Evolutionary conservation across 1,284 basidiomycete species (phyloP), one percentile per base, ranked within the genome.

Genomic region (Tylopilus orsonianus): DNA sequence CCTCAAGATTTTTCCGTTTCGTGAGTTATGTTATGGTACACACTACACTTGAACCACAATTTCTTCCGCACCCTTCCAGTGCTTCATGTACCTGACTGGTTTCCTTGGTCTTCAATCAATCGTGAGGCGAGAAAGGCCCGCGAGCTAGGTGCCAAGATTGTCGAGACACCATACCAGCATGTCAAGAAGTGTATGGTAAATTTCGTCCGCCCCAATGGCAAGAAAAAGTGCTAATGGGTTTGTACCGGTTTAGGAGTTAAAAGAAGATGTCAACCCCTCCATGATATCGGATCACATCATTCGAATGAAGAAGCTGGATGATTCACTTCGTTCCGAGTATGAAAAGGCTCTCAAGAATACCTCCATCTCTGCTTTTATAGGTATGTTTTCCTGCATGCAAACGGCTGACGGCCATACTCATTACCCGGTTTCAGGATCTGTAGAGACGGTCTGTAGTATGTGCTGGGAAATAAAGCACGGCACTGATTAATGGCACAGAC

Each of bases 201-300:
- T 20, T 4, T 18, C 10, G 29, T 4, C 8, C n/a, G 10, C n/a
- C n/a, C n/a, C n/a, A 8, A 6, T 18, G 6, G 32, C 4, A n/a
- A 8, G 12, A 8, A 18, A n/a, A 3, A 24, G 23, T 13, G 7
- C 20, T 13, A 34, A 20, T 7, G 8, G 8, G 4, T 24, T 7
- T 2, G 8, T 9, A 30, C 2, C 35, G n/a, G 2, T 8, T 9
- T 22, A 51, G 48, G 24, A 38, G 8, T 29, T 30, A 16, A 27
- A 19, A 5, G 33, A 42, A 0, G 2, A 36, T 6, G 22, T 20
- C 6, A 49, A 20, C 8, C 0, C 3, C 8, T 20, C 47, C 0
- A 58, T 58, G 58, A 45, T 58, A 18, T 48, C 26, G 5, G 45
- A 58, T 14, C 58, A 60, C 14, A 20, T 58, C 13, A 32, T 16